These are phyloP conservation scores for Wickerhamomyces hampshirensis DNA, from an alignment of 805 yeast genomes.

Conservation along the genomic window DNA sequence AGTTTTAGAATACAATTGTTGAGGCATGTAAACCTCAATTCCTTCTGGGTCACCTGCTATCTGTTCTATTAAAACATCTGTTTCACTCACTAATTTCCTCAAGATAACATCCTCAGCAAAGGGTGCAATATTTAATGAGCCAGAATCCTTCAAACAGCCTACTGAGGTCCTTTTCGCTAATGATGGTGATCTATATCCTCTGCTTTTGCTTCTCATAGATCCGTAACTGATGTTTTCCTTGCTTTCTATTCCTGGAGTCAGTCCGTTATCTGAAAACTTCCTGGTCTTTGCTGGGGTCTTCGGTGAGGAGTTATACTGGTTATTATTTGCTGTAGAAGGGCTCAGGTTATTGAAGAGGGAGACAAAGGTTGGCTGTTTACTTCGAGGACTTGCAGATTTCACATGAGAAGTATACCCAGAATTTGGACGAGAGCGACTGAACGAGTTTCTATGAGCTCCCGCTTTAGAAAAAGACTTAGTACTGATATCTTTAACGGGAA, in stretches of 20 bases:
- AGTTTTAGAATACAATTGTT: constrained; percentile 3
- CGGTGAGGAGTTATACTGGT: too few species aligned
- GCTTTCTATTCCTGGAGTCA: too few species aligned
- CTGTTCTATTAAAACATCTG: constrained; percentile 5
- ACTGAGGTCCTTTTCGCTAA: constrained; percentile 1
- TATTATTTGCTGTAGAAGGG: too few species aligned
- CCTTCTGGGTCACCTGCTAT: not conserved
- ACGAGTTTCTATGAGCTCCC: constrained; percentile 3
- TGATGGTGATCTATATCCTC: constrained; percentile 13
- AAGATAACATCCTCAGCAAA: not conserved
- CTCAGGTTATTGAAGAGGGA: not conserved
- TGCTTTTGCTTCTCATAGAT: constrained; percentile 8
- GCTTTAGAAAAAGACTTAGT: constrained; percentile 4
- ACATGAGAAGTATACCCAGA: not conserved
- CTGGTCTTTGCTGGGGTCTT: too few species aligned
- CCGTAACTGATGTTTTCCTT: not conserved
- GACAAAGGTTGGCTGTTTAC: constrained; percentile 9
- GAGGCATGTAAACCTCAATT: not conserved
- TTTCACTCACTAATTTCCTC: constrained; percentile 6
- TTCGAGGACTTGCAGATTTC: constrained; percentile 2
- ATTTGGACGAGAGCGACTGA: constrained; percentile 8
- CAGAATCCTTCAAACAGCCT: not conserved
- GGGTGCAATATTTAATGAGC: not conserved
- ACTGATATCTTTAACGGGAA: not conserved
- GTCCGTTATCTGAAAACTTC: too few species aligned